Evolutionary conservation across 176 grass and related monocot genomes (phyloP).

Genomic region (Elymus sibiricus): DNA sequence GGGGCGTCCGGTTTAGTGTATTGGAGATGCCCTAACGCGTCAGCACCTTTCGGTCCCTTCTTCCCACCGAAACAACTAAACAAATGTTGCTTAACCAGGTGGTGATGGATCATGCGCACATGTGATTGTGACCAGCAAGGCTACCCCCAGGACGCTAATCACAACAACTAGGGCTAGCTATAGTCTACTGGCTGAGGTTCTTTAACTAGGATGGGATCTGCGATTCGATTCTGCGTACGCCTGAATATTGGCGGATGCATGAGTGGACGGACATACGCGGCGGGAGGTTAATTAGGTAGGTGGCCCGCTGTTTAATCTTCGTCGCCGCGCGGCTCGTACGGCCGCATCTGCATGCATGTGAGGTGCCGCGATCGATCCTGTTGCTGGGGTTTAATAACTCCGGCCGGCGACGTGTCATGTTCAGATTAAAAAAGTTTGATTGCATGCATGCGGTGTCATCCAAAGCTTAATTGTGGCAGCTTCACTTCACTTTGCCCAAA

Average conservation of each 20-base stretch:
- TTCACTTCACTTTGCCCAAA: too few relatives aligned
- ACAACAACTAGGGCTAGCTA: background rate
- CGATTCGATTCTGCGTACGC: background rate
- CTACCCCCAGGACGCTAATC: background rate
- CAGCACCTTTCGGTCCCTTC: constrained; percentile 25
- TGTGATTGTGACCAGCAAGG: background rate
- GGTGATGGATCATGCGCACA: constrained; percentile 17
- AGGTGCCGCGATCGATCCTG: background rate
- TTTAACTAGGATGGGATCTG: background rate
- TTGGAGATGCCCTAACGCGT: too few relatives aligned
- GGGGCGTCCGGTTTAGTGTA: too few relatives aligned
- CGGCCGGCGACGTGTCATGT: background rate
- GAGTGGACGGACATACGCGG: background rate
- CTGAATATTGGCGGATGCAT: background rate
- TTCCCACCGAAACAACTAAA: background rate
- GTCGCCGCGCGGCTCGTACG: constrained; percentile 19
- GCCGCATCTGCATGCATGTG: background rate
- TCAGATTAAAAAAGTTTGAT: background rate
- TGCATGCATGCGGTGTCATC: background rate
- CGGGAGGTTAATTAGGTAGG: background rate
- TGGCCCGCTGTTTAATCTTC: background rate
- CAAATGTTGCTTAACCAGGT: constrained; percentile 2
- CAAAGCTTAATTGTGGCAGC: too few relatives aligned
- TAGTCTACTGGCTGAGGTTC: background rate
- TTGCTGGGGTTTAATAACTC: background rate